A percentile compares a stretch with the other conserved stretches of the same genome.
Conservation (phyloP, 176 grass and related monocot species). For the maize (Zea mays) region Zm-B73-REFERENCE-NAM-5.0 NC_050100.1:154800001-154800500, state of each 20-base stretch:
- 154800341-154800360: not conserved
- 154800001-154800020: not conserved
- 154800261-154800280: not conserved
- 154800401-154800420: not conserved
- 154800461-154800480: not conserved
- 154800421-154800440: not conserved
- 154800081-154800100: not conserved
- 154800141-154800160: not conserved
- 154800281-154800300: not conserved
- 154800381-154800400: not conserved
- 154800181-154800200: not conserved
- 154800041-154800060: not conserved
- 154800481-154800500: not conserved
- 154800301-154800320: not conserved
- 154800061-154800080: not conserved
- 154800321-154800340: not conserved
- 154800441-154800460: not conserved
- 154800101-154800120: too few relatives aligned
- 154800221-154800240: not conserved
- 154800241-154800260: not conserved
- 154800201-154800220: not conserved
- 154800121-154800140: too few relatives aligned
- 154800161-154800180: not conserved
- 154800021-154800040: not conserved
- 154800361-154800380: not conserved